Percentiles rank a stretch among this genome's conserved stretches.
These are phyloP conservation scores for Blastomyces parvus DNA, from an alignment of 2,329 filamentous ascomycete species.

Conservation along the genomic window DNA sequence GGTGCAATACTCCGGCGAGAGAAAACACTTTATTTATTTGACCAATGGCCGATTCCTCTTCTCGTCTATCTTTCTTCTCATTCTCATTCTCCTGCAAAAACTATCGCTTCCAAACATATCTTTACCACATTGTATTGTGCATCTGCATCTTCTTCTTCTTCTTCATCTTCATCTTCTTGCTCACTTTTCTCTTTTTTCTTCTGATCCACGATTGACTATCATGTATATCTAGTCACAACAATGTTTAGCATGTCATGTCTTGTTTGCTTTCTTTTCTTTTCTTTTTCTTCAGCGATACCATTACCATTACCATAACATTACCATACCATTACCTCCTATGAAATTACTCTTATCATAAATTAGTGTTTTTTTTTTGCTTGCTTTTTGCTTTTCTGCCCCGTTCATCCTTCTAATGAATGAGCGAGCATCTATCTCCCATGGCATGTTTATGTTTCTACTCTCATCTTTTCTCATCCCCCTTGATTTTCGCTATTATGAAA, in stretches of 20 bases:
- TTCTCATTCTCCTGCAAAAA: neutral
- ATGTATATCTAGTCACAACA: slow-evolving; percentile 5
- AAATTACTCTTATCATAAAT: neutral
- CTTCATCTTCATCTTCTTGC: neutral
- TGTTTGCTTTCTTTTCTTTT: neutral
- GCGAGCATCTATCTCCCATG: neutral
- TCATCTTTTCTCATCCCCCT: neutral
- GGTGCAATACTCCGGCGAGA: slow-evolving; percentile 23
- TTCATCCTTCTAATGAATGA: neutral
- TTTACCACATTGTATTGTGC: neutral
- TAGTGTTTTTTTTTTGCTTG: no score
- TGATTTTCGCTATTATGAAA: neutral
- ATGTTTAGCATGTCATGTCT: neutral
- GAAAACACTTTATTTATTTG: neutral
- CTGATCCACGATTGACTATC: neutral
- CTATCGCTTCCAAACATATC: neutral
- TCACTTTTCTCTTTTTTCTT: neutral
- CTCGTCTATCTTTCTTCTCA: neutral
- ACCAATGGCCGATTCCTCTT: neutral
- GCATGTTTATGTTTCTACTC: neutral
- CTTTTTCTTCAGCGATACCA: neutral
- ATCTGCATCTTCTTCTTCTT: neutral
- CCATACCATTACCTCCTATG: slow-evolving; percentile 1
- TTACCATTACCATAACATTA: no score
- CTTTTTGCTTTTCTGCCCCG: neutral